Base-by-base conservation (phyloP, 2,329 filamentous ascomycete genomes). In the Aspergillus sp. region DNA sequence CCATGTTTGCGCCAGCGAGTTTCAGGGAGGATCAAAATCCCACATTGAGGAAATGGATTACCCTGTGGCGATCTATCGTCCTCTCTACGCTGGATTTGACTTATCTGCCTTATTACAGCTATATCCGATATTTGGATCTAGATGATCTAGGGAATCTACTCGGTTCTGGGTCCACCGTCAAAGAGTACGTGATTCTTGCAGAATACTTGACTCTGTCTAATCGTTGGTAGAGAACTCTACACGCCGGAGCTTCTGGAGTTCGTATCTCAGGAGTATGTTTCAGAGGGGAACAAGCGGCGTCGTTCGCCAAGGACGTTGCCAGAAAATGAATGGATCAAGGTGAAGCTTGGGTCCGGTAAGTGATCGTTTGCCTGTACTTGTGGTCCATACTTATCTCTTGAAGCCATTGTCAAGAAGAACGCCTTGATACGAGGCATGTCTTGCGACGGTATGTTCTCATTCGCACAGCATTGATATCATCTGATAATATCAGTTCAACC, bases 61-160 rank as follows among this genome's bases (percentile, higher is more conserved):
- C 83, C 6, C 71, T 90, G 49, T 91, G 89, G 89, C 82, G 83
- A 51, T 87, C 87, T 2, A 84, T 91, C 62, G 83, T 89, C 57
- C 76, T 86, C 7, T 91, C 88, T 8, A 85, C 85, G 57, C 73
- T 87, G 44, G 83, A 81, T 23, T 60, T 60, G 62, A 90, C 88
- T 0, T 75, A 84, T 17, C 88, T 86, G 61, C 87, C 88, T 0
- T 92, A 92, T 68, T 89, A 84, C 65, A 79, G 84, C 39, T 90
- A 89, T 71, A 83, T 91, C 55, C 84, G 82, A 56, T 78, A 80
- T 25, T 77, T 91, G 39, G 84, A 88, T 62, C 79, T 91, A 9
- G 78, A 84, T 53, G 84, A 88, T 66, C 77, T 91, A 1, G 73
- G 77, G 11, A 75, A 84, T 41, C 77, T 89, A 21, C 77, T 91